Percentiles rank a stretch among this genome's conserved stretches.
These are phyloP conservation scores for grape (Vitis vinifera) DNA, from an alignment of 164 flowering plant genomes.

Conservation along the genomic window DNA sequence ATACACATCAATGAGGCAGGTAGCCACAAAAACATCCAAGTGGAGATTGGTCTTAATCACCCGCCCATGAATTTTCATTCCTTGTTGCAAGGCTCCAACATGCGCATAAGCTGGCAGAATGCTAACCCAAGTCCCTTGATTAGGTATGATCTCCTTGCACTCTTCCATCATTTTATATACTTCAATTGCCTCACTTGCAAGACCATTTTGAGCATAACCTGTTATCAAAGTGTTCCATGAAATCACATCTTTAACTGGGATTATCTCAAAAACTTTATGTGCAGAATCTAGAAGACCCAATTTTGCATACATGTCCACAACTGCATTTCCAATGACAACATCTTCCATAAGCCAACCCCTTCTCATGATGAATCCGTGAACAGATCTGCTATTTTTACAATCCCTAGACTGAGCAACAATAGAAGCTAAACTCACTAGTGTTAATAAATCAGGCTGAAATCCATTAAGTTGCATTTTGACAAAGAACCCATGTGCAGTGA, in stretches of 20 bases:
- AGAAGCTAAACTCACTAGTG: constrained; percentile 66
- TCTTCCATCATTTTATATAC: constrained; percentile 38
- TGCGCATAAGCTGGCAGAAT: constrained; percentile 68
- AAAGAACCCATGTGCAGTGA: constrained; percentile 36
- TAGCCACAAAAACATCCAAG: constrained; percentile 53
- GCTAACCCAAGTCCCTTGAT: constrained; percentile 65
- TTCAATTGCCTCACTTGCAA: constrained; percentile 61
- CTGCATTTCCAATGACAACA: constrained; percentile 54
- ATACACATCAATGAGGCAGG: constrained; percentile 69
- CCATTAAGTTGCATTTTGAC: constrained; percentile 46
- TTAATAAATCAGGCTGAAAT: constrained; percentile 49
- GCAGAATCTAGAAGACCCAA: constrained; percentile 49
- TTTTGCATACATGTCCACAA: constrained; percentile 74
- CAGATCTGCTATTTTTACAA: constrained; percentile 30
- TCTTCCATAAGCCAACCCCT: constrained; percentile 41
- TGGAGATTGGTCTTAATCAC: constrained; percentile 37
- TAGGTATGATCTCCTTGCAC: constrained; percentile 32
- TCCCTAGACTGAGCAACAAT: constrained; percentile 48
- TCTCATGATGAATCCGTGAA: constrained; percentile 50
- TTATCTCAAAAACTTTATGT: constrained; percentile 39
- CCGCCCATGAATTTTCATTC: constrained; percentile 49
- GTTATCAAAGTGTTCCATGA: constrained; percentile 77
- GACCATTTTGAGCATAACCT: constrained; percentile 70
- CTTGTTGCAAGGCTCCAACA: constrained; percentile 59
- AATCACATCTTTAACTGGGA: constrained; percentile 52